Evolutionary conservation across 345 rosid genomes (phyloP), one percentile per base, ranked within the genome.

Genomic region (Euphorbia pulcherrima): DNA sequence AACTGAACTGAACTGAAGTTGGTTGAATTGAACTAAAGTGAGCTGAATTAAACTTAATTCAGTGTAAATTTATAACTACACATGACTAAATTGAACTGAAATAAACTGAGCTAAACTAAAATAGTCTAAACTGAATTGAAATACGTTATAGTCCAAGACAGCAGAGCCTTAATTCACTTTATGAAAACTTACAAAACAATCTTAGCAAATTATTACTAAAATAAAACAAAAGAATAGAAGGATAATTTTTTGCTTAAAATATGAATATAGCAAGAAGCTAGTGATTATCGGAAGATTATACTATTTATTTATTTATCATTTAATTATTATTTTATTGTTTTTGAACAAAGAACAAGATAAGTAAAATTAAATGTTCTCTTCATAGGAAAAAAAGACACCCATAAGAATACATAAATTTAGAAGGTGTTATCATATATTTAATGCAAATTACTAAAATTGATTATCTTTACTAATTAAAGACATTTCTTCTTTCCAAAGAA

Each of bases 381-480:
- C 28, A 55, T 33, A 41, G 33, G 33, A 27, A 67, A 79, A 57
- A 55, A 63, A 67, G 63, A 44, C 58, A 67, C 58, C 39, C 70
- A 67, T 16, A 30, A 46, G 64, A 16, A 20, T 24, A 33, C 44
- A 27, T 2, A 29, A 33, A 47, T 46, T 64, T 56, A 24, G 75
- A 58, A 70, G 56, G 64, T 60, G 64, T 67, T 65, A 30, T 74
- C 71, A 59, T 39, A 53, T 59, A 75, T 77, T 79, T 29, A 67
- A 53, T 74, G 76, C 68, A 35, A 30, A n/a, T 28, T 27, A 66
- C 77, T 55, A 39, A 17, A 37, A 59, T 53, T 68, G 68, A 18
- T 60, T 44, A 33, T 4, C 12, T 53, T 64, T 28, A 5, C 80
- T 46, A 55, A 37, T 71, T 48, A 24, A 47, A 70, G 77, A 40